Base-by-base conservation (phyloP, 306 rosid species). In the Acacia acuminata region DNA sequence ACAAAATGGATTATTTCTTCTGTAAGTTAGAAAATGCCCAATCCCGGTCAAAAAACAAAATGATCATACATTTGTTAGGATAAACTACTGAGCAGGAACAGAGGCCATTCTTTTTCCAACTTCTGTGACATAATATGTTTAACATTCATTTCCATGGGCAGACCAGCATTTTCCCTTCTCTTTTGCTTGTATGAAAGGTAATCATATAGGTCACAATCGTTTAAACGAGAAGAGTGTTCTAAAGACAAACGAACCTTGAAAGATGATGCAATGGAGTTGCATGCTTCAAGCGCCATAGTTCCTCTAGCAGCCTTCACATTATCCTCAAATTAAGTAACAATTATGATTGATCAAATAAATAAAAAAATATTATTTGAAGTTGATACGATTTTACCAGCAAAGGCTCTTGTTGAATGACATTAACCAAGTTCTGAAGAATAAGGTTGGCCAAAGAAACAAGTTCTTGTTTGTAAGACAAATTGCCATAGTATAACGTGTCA, bases 271-370 rank as follows among this genome's bases (percentile, higher is more conserved):
- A 95, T 83, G 83, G 91, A 92, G 84, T 95, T 90, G 92, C 99
- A 95, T 85, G 97, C 99, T 87, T 95, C 99, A 73, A 95, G 99
- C 5, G 99, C 98, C 92, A 93, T 86, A 60, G 50, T 79, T 88
- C 99, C 99, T 78, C 93, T 94, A 60, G 87, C 82, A 64, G 83
- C 89, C 99, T 93, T 77, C 64, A 86, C 82, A 85, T 87, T 75
- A 79, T 77, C 22, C 84, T 36, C 76, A 76, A 76, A 50, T 84
- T 84, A 79, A 85, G 90, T 43, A 88, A 64, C 36, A 51, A 48
- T 22, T 50, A 75, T 55, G 72, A 68, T 64, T 50, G 81, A 72
- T 58, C 48, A 82, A 83, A 67, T 71, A 48, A 80, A 40, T 51
- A 40, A 79, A 82, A 82, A 68, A 10, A 51, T 34, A 73, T 65